Base-by-base conservation (phyloP, 768 basidiomycete species). In the Phylloporus arenicola region DNA sequence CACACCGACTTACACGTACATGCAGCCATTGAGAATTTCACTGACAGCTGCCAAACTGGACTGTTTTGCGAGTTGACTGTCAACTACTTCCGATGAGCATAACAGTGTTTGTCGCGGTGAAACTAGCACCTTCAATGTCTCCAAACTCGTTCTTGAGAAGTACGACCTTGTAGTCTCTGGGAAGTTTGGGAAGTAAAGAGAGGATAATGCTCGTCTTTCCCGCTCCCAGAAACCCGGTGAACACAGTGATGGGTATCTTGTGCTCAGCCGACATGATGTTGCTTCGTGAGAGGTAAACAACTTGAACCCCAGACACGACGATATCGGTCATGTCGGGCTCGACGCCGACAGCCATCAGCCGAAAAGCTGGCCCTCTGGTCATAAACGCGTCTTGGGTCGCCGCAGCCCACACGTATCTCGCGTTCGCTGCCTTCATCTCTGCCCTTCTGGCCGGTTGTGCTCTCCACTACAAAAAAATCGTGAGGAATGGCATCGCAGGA, bases 101-200 rank as follows among this genome's bases (percentile, higher is more conserved):
- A 13, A 35, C 47, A 45, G 48, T 37, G 43, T 14, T 3, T n/a
- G 46, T 16, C 19, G 14, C 3, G 24, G 11, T 19, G 17, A 16
- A 17, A 46, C 22, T 7, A 67, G 25, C 31, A 86, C 90, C 90
- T 79, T 94, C 82, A 12, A 95, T 78, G 72, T 97, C 92, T 16
- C 94, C 94, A 61, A 92, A 96, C 67, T 97, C 94, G 71, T 97
- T 97, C 74, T 97, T 97, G 55, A 97, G 76, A 34, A 97, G 71
- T 6, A 93, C 92, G 29, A 88, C 86, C 60, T 82, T 89, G 76
- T 94, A 94, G 60, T 88, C 85, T 47, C 81, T 79, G 3, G 92
- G 89, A 7, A 97, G 74, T 57, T 83, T 82, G 3, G 86, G 84
- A 3, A 96, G 77, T 1, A 95, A 74, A 2, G 88, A 86, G 16